These are phyloP conservation scores for Lactifluus hygrophoroides DNA, from an alignment of 768 basidiomycete species.

Conservation along the genomic window DNA sequence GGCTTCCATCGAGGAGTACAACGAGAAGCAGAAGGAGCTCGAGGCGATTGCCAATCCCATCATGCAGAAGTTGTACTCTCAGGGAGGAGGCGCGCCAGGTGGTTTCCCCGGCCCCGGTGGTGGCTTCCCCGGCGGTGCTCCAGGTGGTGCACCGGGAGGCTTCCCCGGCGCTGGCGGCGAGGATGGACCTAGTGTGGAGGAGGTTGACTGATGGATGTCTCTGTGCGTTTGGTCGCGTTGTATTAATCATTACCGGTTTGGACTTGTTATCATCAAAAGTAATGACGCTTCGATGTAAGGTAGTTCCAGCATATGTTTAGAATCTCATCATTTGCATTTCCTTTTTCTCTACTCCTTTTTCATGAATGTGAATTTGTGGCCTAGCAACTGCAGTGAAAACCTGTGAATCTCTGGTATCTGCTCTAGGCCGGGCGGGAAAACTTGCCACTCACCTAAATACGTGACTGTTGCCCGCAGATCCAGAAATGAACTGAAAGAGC, in stretches of 20 bases:
- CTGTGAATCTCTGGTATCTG: too few species aligned
- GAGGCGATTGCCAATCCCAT: constrained; percentile 75
- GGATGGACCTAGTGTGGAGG: constrained; percentile 87
- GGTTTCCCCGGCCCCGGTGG: constrained; percentile 29
- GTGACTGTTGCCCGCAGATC: constrained; percentile 44
- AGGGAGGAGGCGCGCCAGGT: constrained; percentile 46
- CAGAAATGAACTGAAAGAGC: constrained; percentile 39
- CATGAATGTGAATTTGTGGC: too few species aligned
- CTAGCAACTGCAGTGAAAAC: not conserved
- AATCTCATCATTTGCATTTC: constrained; percentile 15
- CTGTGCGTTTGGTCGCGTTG: constrained; percentile 8
- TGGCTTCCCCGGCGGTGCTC: constrained; percentile 32
- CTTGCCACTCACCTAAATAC: constrained; percentile 31
- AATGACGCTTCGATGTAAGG: constrained; percentile 16
- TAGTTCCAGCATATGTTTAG: constrained; percentile 17
- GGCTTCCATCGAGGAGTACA: constrained; percentile 91
- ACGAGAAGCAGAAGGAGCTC: constrained; percentile 87
- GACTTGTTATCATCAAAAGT: constrained; percentile 20
- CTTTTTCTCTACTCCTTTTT: not conserved
- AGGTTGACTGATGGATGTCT: constrained; percentile 57
- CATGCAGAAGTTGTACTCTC: constrained; percentile 61
- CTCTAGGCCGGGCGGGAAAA: too few species aligned
- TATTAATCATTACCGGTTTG: constrained; percentile 19
- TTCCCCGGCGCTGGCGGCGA: constrained; percentile 46
- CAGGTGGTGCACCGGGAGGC: constrained; percentile 57